Conservation (phyloP, 1,284 basidiomycete species). For the Phlebopus sp. region DNA sequence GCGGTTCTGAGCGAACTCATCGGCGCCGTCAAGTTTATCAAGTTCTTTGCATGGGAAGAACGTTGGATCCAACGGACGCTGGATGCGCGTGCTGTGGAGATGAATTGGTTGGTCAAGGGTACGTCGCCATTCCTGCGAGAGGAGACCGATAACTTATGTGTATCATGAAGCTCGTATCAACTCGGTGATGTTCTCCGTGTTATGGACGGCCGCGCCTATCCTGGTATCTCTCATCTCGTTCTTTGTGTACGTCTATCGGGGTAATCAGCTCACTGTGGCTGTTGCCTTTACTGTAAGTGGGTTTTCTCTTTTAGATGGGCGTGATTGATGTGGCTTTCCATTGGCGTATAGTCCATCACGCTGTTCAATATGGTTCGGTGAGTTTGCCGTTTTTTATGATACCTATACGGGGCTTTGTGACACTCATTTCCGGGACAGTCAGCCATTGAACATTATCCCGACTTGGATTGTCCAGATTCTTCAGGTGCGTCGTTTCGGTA, state of each 20-base stretch:
- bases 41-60: conserved; percentile 84
- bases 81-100: conserved; percentile 57
- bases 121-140: conserved; percentile 31
- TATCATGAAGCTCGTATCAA: conserved; percentile 55
- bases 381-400: neutral
- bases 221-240: conserved; percentile 71
- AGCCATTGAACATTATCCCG: conserved; percentile 71
- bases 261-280: conserved; percentile 63
- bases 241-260: conserved; percentile 56
- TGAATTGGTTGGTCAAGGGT: conserved; percentile 73
- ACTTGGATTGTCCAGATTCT: conserved; percentile 52
- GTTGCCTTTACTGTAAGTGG: conserved; percentile 66
- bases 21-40: conserved; percentile 79
- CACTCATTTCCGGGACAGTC: conserved; percentile 28
- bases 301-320: neutral
- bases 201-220: conserved; percentile 68
- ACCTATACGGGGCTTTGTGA: neutral
- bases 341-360: conserved; percentile 58
- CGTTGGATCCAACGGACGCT: conserved; percentile 65
- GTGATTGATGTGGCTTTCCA: conserved; percentile 2
- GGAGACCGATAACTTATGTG: conserved; percentile 21
- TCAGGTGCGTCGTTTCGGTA: conserved; percentile 19
- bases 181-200: conserved; percentile 55
- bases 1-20: conserved; percentile 84
- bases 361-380: conserved; percentile 71